Conservation (phyloP, 2,329 filamentous ascomycete species). For the Colletotrichum caudatum region DNA sequence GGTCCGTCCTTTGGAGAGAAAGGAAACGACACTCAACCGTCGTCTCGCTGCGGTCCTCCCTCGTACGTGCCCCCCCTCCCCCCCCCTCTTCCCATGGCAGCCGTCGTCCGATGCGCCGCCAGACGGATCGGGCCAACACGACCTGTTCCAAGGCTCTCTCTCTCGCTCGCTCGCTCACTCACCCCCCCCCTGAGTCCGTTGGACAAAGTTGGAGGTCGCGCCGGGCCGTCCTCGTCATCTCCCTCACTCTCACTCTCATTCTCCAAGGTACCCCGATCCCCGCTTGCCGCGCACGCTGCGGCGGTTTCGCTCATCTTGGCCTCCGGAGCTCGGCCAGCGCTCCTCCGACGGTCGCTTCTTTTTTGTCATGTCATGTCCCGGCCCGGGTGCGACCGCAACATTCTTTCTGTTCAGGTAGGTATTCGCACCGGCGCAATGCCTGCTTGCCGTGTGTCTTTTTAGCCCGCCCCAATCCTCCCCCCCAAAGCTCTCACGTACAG, state of each 20-base stretch:
- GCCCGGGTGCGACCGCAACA: not conserved
- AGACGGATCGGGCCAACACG: not conserved
- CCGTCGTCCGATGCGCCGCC: slow-evolving; percentile 32
- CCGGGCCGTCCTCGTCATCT: not conserved
- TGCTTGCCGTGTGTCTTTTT: not conserved
- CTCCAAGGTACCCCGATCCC: not conserved
- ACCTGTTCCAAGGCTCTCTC: not conserved
- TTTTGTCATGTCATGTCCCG: slow-evolving; percentile 9
- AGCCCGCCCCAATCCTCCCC: too few relatives aligned
- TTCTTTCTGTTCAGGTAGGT: not conserved
- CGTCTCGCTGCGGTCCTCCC: not conserved
- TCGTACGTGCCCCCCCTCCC: not conserved
- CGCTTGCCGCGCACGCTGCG: too few relatives aligned
- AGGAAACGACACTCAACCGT: not conserved
- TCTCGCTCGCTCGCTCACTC: too few relatives aligned
- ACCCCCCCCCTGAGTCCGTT: too few relatives aligned
- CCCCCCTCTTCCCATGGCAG: too few relatives aligned
- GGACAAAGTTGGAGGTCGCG: not conserved
- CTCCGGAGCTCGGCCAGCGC: not conserved
- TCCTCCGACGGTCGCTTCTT: not conserved
- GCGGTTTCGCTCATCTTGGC: not conserved
- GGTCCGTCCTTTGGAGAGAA: not conserved
- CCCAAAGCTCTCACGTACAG: slow-evolving; percentile 21
- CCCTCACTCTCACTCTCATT: too few relatives aligned
- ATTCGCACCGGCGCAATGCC: not conserved